phyloP scores from a whole-genome alignment of 306 rosid genomes.

The Rubus idaeus region DNA sequence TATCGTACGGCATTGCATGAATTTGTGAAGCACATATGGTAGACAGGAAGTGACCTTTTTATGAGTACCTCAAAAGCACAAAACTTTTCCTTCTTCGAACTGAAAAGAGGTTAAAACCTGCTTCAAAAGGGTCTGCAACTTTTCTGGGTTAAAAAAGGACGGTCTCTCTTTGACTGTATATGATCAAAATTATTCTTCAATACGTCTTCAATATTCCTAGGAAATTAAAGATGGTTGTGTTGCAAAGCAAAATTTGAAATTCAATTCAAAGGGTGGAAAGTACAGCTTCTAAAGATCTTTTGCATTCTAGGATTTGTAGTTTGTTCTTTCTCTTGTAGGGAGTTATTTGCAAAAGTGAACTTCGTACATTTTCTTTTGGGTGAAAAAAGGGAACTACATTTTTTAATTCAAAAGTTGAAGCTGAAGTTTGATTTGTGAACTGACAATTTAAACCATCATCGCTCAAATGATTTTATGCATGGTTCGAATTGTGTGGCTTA shows the following conservation, averaged over 20 bases:
- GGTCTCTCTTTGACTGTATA: background rate
- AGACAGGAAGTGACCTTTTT: slow-evolving; percentile 1
- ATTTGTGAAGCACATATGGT: background rate
- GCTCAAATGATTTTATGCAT: too few species aligned
- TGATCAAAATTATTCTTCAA: background rate
- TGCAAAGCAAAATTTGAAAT: background rate
- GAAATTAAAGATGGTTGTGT: background rate
- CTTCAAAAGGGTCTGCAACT: background rate
- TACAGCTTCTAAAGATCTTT: background rate
- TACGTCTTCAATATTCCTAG: background rate
- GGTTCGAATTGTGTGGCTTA: too few species aligned
- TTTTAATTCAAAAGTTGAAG: too few species aligned
- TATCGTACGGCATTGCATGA: background rate
- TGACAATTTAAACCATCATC: too few species aligned
- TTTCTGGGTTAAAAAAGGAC: background rate
- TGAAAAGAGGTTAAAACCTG: background rate
- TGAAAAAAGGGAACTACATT: too few species aligned
- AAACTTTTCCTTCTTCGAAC: background rate
- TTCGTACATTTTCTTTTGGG: too few species aligned
- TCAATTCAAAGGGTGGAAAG: background rate
- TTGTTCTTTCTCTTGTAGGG: background rate
- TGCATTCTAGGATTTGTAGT: background rate
- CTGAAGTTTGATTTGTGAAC: too few species aligned
- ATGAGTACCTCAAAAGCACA: background rate
- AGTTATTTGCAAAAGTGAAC: too few species aligned